A percentile compares a stretch with the other conserved stretches of the same genome.
Evolutionary conservation across 495 filamentous ascomycete genomes (phyloP).

Genomic region (Penicillium herquei): DNA sequence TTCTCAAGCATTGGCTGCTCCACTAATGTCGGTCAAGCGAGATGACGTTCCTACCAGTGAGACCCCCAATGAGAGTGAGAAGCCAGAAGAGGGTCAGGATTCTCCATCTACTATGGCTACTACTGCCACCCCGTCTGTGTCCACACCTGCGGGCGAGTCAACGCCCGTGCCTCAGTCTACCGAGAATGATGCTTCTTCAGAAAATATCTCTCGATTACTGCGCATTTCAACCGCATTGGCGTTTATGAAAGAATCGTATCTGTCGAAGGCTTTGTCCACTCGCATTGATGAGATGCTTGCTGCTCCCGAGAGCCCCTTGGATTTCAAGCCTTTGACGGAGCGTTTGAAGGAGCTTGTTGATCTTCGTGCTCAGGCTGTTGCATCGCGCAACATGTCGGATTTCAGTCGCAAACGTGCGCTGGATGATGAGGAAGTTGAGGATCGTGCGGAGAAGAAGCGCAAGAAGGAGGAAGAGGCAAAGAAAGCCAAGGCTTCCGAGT

Average conservation of each 20-base stretch:
- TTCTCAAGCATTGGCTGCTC: constrained; percentile 67
- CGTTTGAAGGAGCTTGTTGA: constrained; percentile 63
- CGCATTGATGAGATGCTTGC: constrained; percentile 49
- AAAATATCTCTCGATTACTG: constrained; percentile 59
- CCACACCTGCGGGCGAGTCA: constrained; percentile 42
- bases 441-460: constrained; percentile 57
- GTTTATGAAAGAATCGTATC: constrained; percentile 75
- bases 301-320: constrained; percentile 43
- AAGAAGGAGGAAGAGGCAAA: constrained; percentile 75
- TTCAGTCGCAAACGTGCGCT: constrained; percentile 69
- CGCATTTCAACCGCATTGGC: constrained; percentile 70
- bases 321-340: constrained; percentile 68
- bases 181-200: constrained; percentile 35
- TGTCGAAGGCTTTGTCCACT: constrained; percentile 52
- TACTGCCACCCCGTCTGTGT: constrained; percentile 36
- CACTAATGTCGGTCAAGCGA: constrained; percentile 61
- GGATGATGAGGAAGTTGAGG: constrained; percentile 66
- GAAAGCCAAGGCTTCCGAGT: constrained; percentile 68
- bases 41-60: constrained; percentile 33
- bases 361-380: constrained; percentile 65
- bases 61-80: constrained; percentile 17
- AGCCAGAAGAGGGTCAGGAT: constrained; percentile 29
- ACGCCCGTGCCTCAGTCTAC: constrained; percentile 30
- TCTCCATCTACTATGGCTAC: constrained; percentile 37
- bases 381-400: constrained; percentile 65